Base-by-base conservation (phyloP, 2,329 filamentous ascomycete species). In the Cytospora leucostoma region DNA sequence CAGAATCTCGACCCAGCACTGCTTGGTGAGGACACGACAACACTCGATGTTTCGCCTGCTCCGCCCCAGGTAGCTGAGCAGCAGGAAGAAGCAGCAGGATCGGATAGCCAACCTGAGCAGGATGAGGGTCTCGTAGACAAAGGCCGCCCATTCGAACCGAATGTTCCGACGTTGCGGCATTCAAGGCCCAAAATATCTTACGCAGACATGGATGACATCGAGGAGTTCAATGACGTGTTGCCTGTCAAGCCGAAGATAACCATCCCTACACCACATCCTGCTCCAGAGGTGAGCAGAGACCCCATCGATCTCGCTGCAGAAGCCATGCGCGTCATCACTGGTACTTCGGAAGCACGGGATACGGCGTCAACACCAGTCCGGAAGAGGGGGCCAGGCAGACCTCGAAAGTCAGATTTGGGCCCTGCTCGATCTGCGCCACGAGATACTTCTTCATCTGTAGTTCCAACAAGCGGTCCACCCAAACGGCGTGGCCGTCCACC, bases 1-100 rank as follows among this genome's bases (percentile, higher is more conserved):
- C 74, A 77, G 66, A 79, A 82, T 56, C 77, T 86, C 73, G 84
- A 86, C 62, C 84, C 84, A 3, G 83, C 83, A 1, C 72, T 86
- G 19, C 80, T 74, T 52, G 62, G 54, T 7, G 66, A 59, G 4
- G 65, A 71, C 49, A 56, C 62, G 15, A 65, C 61, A 11, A 70
- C 71, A 66, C 32, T 54, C 15, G 65, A 69, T 57, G 63, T 63
- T 8, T 67, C 62, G 34, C 59, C 61, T 17, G 68, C 63, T 7
- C 67, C 62, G 34, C 60, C 61, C 15, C 68, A 66, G 27, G 64
- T 7, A 6, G 15, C 37, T 40, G 55, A 49, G 32, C 27, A 3
- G 33, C 55, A 54, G 27, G 67, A 66, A 27, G 34, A 61, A 34
- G 63, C 61, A 4, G 44, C 53, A 12, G 47, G 32, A 13, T 52